phyloP scores from a whole-genome alignment of 2,329 filamentous ascomycete species.

The Ilyonectria destructans region DNA sequence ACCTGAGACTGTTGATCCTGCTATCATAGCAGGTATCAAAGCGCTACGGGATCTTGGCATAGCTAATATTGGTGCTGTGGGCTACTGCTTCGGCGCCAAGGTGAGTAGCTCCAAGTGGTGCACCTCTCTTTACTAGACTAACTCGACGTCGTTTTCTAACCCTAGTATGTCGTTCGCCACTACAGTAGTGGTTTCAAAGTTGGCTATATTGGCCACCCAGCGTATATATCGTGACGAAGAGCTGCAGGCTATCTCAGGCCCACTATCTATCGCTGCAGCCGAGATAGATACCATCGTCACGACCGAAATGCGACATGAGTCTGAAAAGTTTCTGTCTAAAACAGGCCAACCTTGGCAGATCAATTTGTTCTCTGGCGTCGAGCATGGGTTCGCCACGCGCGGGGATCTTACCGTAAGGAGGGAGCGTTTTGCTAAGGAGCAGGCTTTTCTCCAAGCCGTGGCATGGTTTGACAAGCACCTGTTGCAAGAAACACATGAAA shows the following conservation, averaged over 20 bases:
- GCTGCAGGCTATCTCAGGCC: conserved; percentile 69
- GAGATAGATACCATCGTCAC: conserved; percentile 21
- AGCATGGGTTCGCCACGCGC: conserved; percentile 13
- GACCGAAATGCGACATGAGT: conserved; percentile 6
- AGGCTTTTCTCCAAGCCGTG: conserved; percentile 16
- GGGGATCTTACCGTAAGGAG: not conserved
- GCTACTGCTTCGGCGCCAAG: conserved; percentile 79
- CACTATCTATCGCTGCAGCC: conserved; percentile 75
- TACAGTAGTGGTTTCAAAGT: conserved; percentile 70
- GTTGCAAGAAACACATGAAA: not conserved
- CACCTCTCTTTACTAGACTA: not conserved
- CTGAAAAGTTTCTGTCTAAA: conserved; percentile 9
- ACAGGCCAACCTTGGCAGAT: conserved; percentile 7
- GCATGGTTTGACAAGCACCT: conserved; percentile 17
- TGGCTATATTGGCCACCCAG: conserved; percentile 77
- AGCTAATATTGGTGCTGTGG: conserved; percentile 69
- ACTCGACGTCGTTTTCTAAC: not conserved
- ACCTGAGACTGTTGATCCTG: conserved; percentile 52
- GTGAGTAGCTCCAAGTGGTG: conserved; percentile 60
- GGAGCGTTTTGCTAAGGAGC: conserved; percentile 18
- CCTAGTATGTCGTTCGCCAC: conserved; percentile 79
- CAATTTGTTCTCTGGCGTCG: conserved; percentile 15
- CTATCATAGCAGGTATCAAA: conserved; percentile 62
- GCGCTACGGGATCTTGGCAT: conserved; percentile 69
- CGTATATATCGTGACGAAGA: conserved; percentile 74